phyloP scores from a whole-genome alignment of 352 stramenopile genomes.

The Plasmopara viticola region DNA sequence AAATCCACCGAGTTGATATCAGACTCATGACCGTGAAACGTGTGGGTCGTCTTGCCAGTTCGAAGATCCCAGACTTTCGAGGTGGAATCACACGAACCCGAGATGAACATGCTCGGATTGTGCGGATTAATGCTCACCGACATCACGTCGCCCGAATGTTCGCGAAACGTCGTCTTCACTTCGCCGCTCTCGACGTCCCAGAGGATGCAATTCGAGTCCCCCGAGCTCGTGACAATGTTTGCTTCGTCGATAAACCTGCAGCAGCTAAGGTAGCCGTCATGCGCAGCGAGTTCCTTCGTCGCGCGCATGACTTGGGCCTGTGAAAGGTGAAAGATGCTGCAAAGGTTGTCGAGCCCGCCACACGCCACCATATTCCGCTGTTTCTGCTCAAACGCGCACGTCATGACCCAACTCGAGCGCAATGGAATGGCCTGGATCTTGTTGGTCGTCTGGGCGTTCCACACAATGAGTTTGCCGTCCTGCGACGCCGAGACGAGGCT shows the following conservation, averaged over 20 bases:
- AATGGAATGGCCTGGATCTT: conserved; percentile 97
- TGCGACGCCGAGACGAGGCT: conserved; percentile 92
- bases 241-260: conserved; percentile 96
- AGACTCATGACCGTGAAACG: conserved; percentile 95
- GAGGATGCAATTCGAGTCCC: conserved; percentile 98
- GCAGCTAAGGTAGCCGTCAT: conserved; percentile 98
- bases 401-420: conserved; percentile 98
- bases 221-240: conserved; percentile 91
- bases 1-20: conserved; percentile 99
- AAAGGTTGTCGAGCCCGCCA: conserved; percentile 98
- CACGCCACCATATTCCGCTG: conserved; percentile 96
- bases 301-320: conserved; percentile 87
- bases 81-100: conserved; percentile 94
- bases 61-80: conserved; percentile 98
- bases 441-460: conserved; percentile 96
- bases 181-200: conserved; percentile 96
- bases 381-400: conserved; percentile 97
- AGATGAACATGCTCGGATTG: conserved; percentile 96
- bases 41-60: conserved; percentile 92
- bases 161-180: conserved; percentile 94
- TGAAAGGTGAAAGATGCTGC: conserved; percentile 97
- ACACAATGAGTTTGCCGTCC: conserved; percentile 99
- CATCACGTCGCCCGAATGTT: conserved; percentile 98
- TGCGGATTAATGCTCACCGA: conserved; percentile 93
- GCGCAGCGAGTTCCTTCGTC: conserved; percentile 92